Conservation (phyloP, 306 rosid genomes). For the Quercus glauca region DNA sequence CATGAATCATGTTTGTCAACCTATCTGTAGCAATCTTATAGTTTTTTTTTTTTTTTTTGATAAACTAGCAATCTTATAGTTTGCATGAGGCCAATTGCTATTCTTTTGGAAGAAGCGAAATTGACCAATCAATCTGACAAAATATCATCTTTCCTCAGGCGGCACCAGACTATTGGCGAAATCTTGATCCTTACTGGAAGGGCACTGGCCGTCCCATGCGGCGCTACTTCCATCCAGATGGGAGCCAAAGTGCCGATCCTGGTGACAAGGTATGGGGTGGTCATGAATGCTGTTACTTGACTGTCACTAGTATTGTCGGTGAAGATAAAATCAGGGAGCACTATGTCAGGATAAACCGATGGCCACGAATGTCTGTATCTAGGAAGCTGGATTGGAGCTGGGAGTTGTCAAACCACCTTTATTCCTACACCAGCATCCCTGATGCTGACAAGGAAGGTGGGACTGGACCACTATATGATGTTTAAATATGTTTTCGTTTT, state of each 20-base stretch:
- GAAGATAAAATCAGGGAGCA: conserved; percentile 44
- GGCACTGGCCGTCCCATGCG: conserved; percentile 30
- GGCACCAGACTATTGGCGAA: conserved; percentile 43
- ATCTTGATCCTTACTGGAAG: conserved; percentile 49
- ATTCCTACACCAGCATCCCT: conserved; percentile 45
- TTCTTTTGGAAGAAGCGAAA: background rate
- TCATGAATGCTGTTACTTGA: conserved; percentile 37
- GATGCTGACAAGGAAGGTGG: conserved; percentile 40
- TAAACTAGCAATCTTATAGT: background rate
- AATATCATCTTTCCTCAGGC: conserved; percentile 20
- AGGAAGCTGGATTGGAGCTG: conserved; percentile 54
- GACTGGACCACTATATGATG: conserved; percentile 33
- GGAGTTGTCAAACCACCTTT: conserved; percentile 42
- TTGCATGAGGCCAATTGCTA: background rate
- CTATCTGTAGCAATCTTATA: background rate
- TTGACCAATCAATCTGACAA: background rate
- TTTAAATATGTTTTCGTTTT: background rate
- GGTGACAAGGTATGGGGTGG: conserved; percentile 47
- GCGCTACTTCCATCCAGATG: conserved; percentile 44
- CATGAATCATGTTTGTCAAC: background rate
- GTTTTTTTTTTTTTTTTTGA: background rate
- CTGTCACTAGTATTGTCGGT: conserved; percentile 30
- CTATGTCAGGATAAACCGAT: conserved; percentile 53
- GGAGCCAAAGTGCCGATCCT: conserved; percentile 46
- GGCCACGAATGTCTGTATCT: conserved; percentile 41